A percentile compares a stretch with the other conserved stretches of the same genome.
These are phyloP conservation scores for Achlya hypogyna DNA, from an alignment of 352 stramenopile genomes.

Conservation along the genomic window DNA sequence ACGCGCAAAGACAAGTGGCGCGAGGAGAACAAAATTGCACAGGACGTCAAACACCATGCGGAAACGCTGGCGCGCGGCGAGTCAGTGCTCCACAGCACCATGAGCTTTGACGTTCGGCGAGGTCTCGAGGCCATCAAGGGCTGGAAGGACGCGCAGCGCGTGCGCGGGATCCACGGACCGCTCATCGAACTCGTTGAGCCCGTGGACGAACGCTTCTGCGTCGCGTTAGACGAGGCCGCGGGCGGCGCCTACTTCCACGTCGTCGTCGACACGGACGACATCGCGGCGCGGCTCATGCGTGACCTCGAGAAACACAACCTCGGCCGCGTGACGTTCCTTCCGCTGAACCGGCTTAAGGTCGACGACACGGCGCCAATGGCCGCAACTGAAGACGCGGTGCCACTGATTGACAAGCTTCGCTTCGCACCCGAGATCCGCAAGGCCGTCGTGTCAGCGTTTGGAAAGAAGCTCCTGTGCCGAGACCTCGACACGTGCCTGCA, in stretches of 20 bases:
- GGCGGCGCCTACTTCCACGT: conserved; percentile 96
- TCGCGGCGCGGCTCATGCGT: conserved; percentile 90
- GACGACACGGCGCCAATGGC: conserved; percentile 69
- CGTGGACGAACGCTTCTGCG: conserved; percentile 87
- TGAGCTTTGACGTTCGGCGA: conserved; percentile 77
- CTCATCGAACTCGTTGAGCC: conserved; percentile 94
- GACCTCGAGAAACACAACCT: conserved; percentile 91
- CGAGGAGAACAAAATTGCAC: conserved; percentile 63
- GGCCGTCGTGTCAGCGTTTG: conserved; percentile 94
- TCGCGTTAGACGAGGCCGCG: conserved; percentile 92
- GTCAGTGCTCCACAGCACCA: conserved; percentile 68
- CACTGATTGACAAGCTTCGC: conserved; percentile 77
- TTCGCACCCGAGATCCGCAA: conserved; percentile 80
- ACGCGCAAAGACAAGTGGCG: conserved; percentile 76
- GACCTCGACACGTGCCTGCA: conserved; percentile 86
- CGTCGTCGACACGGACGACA: conserved; percentile 97
- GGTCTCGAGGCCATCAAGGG: conserved; percentile 75
- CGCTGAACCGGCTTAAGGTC: conserved; percentile 86
- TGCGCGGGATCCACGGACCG: conserved; percentile 87
- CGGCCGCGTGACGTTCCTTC: conserved; percentile 96
- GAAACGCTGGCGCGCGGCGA: conserved; percentile 71
- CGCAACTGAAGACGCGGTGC: conserved; percentile 71
- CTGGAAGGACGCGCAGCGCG: conserved; percentile 74
- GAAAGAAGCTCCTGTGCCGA: conserved; percentile 93
- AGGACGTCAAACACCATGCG: conserved; percentile 59